These are phyloP conservation scores for Salix exigua DNA, from an alignment of 345 rosid genomes.

Conservation along the genomic window DNA sequence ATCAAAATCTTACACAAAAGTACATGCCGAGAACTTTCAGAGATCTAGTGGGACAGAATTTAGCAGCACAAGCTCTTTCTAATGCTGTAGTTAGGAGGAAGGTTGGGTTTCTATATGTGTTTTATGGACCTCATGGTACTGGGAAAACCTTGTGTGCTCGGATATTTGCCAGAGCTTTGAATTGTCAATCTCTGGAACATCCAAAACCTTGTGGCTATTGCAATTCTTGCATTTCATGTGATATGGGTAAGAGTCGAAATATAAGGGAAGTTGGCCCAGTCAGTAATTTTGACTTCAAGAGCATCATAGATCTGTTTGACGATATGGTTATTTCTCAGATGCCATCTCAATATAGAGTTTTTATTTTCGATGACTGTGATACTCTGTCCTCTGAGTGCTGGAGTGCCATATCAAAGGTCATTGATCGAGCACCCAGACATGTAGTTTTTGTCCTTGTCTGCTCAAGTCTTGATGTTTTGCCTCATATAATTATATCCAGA, in stretches of 20 bases:
- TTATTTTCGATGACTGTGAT: slow-evolving; percentile 84
- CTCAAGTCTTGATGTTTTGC: slow-evolving; percentile 83
- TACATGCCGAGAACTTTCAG: slow-evolving; percentile 71
- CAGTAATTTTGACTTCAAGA: slow-evolving; percentile 64
- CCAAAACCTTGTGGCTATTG: slow-evolving; percentile 83
- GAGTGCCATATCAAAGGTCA: slow-evolving; percentile 73
- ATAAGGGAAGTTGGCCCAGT: slow-evolving; percentile 82
- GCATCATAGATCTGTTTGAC: slow-evolving; percentile 68
- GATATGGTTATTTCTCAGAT: slow-evolving; percentile 48
- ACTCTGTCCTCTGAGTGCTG: slow-evolving; percentile 73
- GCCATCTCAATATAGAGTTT: slow-evolving; percentile 56
- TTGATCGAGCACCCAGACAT: slow-evolving; percentile 72
- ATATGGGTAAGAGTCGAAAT: slow-evolving; percentile 64
- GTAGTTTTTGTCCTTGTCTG: slow-evolving; percentile 81
- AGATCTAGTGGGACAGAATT: slow-evolving; percentile 82
- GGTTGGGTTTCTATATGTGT: slow-evolving; percentile 84
- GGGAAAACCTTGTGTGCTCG: slow-evolving; percentile 97
- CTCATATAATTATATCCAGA: slow-evolving; percentile 86
- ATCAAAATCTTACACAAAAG: slow-evolving; percentile 81
- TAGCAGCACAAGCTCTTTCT: slow-evolving; percentile 81
- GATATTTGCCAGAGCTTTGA: slow-evolving; percentile 81
- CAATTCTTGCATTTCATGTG: slow-evolving; percentile 66
- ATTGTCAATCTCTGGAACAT: slow-evolving; percentile 69
- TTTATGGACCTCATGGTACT: slow-evolving; percentile 95
- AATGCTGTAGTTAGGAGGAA: slow-evolving; percentile 71